Base-by-base conservation (phyloP, 2,329 filamentous ascomycete genomes). In the Sporothrix brunneoviolacea region DNA sequence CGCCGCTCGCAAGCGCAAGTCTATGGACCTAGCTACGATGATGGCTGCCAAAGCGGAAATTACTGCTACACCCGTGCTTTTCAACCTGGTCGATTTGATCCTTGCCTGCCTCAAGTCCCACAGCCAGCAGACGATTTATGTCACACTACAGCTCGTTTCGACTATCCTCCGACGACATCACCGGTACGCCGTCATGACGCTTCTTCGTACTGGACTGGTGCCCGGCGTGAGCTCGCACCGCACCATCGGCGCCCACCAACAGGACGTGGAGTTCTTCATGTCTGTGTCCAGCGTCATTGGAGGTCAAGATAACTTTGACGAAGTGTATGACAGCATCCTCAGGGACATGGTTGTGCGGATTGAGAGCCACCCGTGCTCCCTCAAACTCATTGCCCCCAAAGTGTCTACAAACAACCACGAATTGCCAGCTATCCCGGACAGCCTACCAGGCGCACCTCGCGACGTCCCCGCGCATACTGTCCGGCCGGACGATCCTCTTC, bases 1-100 rank as follows among this genome's bases (percentile, higher is more conserved):
- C 56, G 82, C 83, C 40, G 79, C 86, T 8, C 86, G 88, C 57
- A 86, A 91, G 61, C 82, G 91, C 50, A 94, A 91, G 67, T 96
- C 91, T 1, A 77, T 97, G 66, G 87, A 96, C 65, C 77, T 95
- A 3, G 80, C 94, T 13, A 88, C 82, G 30, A 84, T 89, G 67
- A 80, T 91, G 64, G 83, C 86, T 3, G 76, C 86, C 48, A 84
- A 86, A 55, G 80, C 85, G 3, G 87, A 93, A 50, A 74, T 80
- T 13, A 78, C 86, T 9, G 77, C 77, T 22, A 93, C 91, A 2
- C 93, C 93, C 0, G 79, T 89, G 13, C 74, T 98, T 1, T 98
- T 96, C 72, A 97, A 94, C 62, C 72, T 98, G 9, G 88, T 94
- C 21, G 93, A 98, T 68, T 77, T 98, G 12, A 84, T 95, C 27